phyloP scores from a whole-genome alignment of 2,329 filamentous ascomycete species.

The Chaetothyriales sp. region DNA sequence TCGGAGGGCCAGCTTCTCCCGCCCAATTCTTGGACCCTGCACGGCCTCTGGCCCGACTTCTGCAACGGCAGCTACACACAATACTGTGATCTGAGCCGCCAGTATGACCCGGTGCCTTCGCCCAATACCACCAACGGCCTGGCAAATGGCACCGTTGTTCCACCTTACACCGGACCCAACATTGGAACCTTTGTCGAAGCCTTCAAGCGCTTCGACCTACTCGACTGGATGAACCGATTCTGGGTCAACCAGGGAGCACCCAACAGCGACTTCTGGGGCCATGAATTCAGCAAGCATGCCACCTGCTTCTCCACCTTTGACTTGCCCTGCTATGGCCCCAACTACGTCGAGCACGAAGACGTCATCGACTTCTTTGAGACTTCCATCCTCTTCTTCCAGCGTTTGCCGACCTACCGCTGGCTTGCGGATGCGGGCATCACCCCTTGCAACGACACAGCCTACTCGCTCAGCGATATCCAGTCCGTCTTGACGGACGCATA shows the following conservation, averaged over 20 bases:
- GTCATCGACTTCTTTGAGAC: conserved; percentile 51
- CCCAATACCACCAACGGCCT: conserved; percentile 49
- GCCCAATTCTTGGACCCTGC: conserved; percentile 41
- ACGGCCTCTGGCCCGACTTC: conserved; percentile 44
- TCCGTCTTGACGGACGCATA: conserved; percentile 34
- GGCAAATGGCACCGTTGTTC: conserved; percentile 35
- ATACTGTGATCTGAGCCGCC: conserved; percentile 47
- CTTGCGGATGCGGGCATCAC: conserved; percentile 38
- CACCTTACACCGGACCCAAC: conserved; percentile 41
- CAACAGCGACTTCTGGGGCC: conserved; percentile 48
- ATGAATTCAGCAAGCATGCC: conserved; percentile 54
- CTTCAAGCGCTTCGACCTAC: conserved; percentile 44
- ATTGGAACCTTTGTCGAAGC: conserved; percentile 44
- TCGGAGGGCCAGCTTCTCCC: conserved; percentile 43
- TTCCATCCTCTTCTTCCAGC: conserved; percentile 40
- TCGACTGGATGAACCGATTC: conserved; percentile 51
- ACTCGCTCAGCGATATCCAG: conserved; percentile 40
- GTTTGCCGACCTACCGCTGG: conserved; percentile 47
- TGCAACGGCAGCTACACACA: conserved; percentile 47
- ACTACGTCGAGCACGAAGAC: conserved; percentile 41
- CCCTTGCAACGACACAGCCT: conserved; percentile 44
- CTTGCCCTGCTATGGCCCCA: conserved; percentile 47
- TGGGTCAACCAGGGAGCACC: conserved; percentile 45
- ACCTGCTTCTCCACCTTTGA: conserved; percentile 55
- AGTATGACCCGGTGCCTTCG: conserved; percentile 47